Percentiles rank a stretch among this genome's conserved stretches.
phyloP scores from a whole-genome alignment of 257 asterid genomes.

The Schizonepeta tenuifolia region DNA sequence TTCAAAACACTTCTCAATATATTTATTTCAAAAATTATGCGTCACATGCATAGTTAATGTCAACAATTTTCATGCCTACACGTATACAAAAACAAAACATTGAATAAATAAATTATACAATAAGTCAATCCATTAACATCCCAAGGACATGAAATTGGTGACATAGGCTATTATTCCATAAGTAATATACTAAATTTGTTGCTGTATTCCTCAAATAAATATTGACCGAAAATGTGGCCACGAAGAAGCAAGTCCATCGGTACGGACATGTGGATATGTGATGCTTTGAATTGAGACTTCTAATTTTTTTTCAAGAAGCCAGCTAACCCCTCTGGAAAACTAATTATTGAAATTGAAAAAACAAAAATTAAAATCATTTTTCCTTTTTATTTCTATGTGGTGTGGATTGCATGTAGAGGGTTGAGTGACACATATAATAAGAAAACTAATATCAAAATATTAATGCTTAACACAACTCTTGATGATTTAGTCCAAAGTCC shows the following conservation, averaged over 20 bases:
- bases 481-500: slow-evolving; percentile 11
- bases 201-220: not conserved
- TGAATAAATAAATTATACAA: no score
- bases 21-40: no score
- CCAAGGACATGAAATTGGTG: slow-evolving; percentile 2
- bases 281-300: slow-evolving; percentile 22
- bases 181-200: not conserved
- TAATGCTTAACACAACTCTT: slow-evolving; percentile 19
- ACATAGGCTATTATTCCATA: not conserved
- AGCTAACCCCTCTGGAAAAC: not conserved
- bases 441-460: not conserved
- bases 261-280: not conserved
- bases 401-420: slow-evolving; percentile 37
- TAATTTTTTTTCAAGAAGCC: slow-evolving; percentile 6
- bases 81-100: no score
- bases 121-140: not conserved
- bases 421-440: not conserved
- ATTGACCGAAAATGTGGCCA: not conserved
- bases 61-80: no score
- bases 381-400: not conserved
- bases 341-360: not conserved
- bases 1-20: no score
- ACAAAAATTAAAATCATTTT: not conserved
- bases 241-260: not conserved
- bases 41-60: no score